Evolutionary conservation across 139 green algal genomes (phyloP).

Genomic region (Chlorella sorokiniana): DNA sequence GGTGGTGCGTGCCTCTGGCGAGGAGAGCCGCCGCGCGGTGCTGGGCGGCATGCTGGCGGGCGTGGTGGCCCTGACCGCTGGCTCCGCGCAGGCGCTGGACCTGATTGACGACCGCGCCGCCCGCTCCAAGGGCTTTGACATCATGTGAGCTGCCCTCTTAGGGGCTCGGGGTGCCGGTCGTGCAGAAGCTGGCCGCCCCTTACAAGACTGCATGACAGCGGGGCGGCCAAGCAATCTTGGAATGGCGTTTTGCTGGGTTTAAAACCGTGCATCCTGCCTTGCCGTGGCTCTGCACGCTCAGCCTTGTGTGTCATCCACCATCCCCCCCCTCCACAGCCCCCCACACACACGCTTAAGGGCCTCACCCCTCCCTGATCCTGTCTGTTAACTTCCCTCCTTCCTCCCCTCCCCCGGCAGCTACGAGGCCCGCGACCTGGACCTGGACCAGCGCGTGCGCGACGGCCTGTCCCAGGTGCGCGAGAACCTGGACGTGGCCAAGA

Average conservation of each 20-base stretch:
- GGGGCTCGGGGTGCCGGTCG: too few relatives aligned
- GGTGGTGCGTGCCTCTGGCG: slow-evolving; percentile 56
- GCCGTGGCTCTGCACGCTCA: too few relatives aligned
- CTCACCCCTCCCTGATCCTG: too few relatives aligned
- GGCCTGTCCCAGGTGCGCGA: slow-evolving; percentile 70
- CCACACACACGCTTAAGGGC: too few relatives aligned
- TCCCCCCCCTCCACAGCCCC: too few relatives aligned
- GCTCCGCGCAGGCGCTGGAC: slow-evolving; percentile 68
- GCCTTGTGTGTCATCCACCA: too few relatives aligned
- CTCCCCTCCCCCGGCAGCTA: slow-evolving; percentile 53
- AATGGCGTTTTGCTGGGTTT: too few relatives aligned
- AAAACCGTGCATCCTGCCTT: too few relatives aligned
- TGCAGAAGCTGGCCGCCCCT: too few relatives aligned
- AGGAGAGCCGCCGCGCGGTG: slow-evolving; percentile 68
- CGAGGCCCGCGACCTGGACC: slow-evolving; percentile 88
- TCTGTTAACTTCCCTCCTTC: neutral
- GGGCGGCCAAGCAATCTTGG: too few relatives aligned
- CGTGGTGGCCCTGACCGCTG: slow-evolving; percentile 55
- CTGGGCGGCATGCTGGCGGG: slow-evolving; percentile 75
- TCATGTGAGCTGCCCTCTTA: too few relatives aligned
- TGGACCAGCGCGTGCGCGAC: slow-evolving; percentile 76
- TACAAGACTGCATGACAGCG: too few relatives aligned
- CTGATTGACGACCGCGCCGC: slow-evolving; percentile 81
- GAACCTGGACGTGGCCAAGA: slow-evolving; percentile 68
- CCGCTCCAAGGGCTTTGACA: slow-evolving; percentile 70